These are phyloP conservation scores for Dictyostelium capitatum DNA, from an alignment of 78 protist genomes.

Conservation along the genomic window DNA sequence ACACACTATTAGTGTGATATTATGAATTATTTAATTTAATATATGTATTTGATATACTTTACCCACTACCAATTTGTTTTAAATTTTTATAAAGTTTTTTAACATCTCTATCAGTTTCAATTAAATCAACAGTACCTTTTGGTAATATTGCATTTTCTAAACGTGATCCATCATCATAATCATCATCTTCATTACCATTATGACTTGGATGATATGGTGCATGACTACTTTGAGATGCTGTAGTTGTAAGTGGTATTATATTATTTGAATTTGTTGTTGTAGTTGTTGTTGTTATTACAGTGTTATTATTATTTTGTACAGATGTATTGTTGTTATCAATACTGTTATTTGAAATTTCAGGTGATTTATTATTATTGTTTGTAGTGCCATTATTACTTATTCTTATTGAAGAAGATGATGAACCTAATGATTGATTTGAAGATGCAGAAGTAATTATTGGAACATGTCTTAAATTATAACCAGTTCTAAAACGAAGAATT, in stretches of 20 bases:
- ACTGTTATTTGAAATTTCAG: conserved; percentile 6
- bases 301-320: not conserved
- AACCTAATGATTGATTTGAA: not conserved
- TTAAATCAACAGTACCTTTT: conserved; percentile 52
- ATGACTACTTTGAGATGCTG: conserved; percentile 27
- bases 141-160: conserved; percentile 69
- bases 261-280: not conserved
- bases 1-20: no score
- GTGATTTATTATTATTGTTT: not conserved
- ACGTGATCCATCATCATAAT: conserved; percentile 50
- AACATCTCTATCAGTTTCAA: conserved; percentile 56
- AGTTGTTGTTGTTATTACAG: not conserved
- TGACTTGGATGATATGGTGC: conserved; percentile 2
- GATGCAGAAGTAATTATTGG: not conserved
- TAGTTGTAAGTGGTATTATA: not conserved
- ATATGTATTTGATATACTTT: not conserved
- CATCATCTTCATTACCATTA: conserved; percentile 49
- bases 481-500: conserved; percentile 76
- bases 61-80: conserved; percentile 79
- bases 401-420: not conserved
- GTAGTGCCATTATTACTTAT: not conserved
- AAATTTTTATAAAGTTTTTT: conserved; percentile 63
- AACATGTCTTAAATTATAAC: conserved; percentile 43
- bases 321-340: not conserved
- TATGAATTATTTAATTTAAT: not conserved